Evolutionary conservation across 176 grass and related monocot genomes (phyloP).

Genomic region (Musa beccarii): DNA sequence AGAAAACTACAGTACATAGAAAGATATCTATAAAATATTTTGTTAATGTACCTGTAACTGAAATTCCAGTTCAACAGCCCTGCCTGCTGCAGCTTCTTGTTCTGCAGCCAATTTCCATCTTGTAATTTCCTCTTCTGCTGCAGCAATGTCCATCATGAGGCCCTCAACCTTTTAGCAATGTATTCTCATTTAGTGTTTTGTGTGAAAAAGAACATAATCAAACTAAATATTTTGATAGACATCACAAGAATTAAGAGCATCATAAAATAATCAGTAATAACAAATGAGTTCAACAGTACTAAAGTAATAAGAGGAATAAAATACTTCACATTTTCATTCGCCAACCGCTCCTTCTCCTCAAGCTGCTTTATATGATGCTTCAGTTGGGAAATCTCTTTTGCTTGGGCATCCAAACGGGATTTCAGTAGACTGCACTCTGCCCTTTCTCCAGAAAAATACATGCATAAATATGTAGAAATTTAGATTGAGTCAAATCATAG

Average conservation of each 20-base stretch:
- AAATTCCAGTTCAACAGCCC: slow-evolving; percentile 77
- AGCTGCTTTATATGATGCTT: slow-evolving; percentile 77
- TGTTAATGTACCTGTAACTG: slow-evolving; percentile 50
- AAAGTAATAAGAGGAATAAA: not conserved
- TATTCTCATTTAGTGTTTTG: not conserved
- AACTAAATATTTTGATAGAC: not conserved
- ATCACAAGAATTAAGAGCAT: not conserved
- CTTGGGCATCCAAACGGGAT: slow-evolving; percentile 78
- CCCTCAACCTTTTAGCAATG: slow-evolving; percentile 62
- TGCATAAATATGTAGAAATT: slow-evolving; percentile 26
- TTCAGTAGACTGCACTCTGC: slow-evolving; percentile 85
- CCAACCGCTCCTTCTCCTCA: slow-evolving; percentile 72
- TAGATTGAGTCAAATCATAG: not conserved
- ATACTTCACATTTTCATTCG: slow-evolving; percentile 81
- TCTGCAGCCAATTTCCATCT: slow-evolving; percentile 96
- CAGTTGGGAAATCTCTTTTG: slow-evolving; percentile 65
- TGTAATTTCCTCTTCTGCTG: slow-evolving; percentile 92
- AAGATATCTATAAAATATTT: not conserved
- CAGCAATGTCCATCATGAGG: slow-evolving; percentile 83
- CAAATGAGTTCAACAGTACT: slow-evolving; percentile 9
- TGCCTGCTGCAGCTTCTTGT: slow-evolving; percentile 83
- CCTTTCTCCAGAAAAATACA: slow-evolving; percentile 55
- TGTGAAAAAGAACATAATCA: not conserved
- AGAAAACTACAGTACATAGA: not conserved
- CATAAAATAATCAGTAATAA: not conserved